Evolutionary conservation across 2,329 filamentous ascomycete species (phyloP).

Genomic region (Rhinocladiella similis): DNA sequence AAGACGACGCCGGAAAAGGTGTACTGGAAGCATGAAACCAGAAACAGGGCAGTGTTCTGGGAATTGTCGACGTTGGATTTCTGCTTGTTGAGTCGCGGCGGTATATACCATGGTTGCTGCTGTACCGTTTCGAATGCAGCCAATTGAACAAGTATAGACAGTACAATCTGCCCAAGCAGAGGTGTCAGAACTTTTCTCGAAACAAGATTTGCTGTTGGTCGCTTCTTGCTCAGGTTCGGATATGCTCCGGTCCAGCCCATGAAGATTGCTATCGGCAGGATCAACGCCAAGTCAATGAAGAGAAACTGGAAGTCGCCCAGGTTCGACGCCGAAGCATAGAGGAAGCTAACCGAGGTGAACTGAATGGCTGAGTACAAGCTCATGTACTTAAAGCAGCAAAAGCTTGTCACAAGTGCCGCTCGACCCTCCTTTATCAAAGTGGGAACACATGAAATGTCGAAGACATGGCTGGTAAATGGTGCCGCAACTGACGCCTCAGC

Average conservation of each 20-base stretch:
- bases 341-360: conserved; percentile 93
- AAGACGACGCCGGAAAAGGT: conserved; percentile 86
- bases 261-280: conserved; percentile 94
- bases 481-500: conserved; percentile 98
- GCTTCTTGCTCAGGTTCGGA: conserved; percentile 73
- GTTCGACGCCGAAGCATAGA: conserved; percentile 92
- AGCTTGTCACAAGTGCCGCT: conserved; percentile 94
- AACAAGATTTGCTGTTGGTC: conserved; percentile 88
- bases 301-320: conserved; percentile 97
- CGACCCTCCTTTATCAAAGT: conserved; percentile 93
- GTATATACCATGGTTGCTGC: conserved; percentile 80
- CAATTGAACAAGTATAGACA: conserved; percentile 77
- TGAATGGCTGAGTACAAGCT: conserved; percentile 98
- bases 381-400: conserved; percentile 99
- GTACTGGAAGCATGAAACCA: conserved; percentile 92
- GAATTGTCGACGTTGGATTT: conserved; percentile 88
- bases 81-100: conserved; percentile 73
- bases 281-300: conserved; percentile 89
- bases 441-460: conserved; percentile 94
- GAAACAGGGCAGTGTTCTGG: conserved; percentile 87
- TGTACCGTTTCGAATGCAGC: conserved; percentile 73
- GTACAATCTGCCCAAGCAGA: conserved; percentile 80
- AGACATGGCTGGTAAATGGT: conserved; percentile 91
- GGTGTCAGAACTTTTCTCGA: conserved; percentile 89
- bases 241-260: conserved; percentile 97